These are phyloP conservation scores for Neofusicoccum kwambonambiense DNA, from an alignment of 2,329 filamentous ascomycete genomes.

Conservation along the genomic window DNA sequence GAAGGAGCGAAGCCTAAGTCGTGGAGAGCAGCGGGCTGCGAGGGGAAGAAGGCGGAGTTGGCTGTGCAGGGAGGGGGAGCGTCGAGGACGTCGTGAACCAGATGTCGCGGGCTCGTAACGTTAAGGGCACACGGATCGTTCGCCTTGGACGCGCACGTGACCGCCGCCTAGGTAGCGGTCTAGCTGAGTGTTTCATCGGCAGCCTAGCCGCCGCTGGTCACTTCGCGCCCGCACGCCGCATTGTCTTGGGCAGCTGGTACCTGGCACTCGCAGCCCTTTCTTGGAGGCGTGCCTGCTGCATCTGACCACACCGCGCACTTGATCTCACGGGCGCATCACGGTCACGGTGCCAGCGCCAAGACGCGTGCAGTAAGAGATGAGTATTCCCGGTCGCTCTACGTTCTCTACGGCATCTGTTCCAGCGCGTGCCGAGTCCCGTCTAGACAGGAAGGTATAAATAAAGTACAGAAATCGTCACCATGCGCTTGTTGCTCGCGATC, in stretches of 20 bases:
- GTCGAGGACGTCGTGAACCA: conserved; percentile 16
- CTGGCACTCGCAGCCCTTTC: not conserved
- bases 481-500: not conserved
- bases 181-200: not conserved
- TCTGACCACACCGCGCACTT: not conserved
- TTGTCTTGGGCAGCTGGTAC: not conserved
- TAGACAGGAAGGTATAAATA: conserved; percentile 8
- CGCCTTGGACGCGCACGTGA: conserved; percentile 7
- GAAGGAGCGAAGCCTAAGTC: not conserved
- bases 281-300: not conserved
- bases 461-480: conserved; percentile 5
- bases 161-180: not conserved
- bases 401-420: not conserved
- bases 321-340: not conserved
- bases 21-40: conserved; percentile 10
- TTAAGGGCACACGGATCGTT: conserved; percentile 5
- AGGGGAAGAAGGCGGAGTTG: conserved; percentile 20
- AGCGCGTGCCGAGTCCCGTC: conserved; percentile 2
- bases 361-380: not conserved
- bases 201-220: not conserved
- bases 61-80: conserved; percentile 13
- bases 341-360: not conserved
- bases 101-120: conserved; percentile 24
- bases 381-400: not conserved
- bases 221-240: conserved; percentile 2